Percentiles rank a stretch among this genome's conserved stretches.
Conservation (phyloP, 2,329 filamentous ascomycete genomes). For the Paecilomyces niveus region DNA sequence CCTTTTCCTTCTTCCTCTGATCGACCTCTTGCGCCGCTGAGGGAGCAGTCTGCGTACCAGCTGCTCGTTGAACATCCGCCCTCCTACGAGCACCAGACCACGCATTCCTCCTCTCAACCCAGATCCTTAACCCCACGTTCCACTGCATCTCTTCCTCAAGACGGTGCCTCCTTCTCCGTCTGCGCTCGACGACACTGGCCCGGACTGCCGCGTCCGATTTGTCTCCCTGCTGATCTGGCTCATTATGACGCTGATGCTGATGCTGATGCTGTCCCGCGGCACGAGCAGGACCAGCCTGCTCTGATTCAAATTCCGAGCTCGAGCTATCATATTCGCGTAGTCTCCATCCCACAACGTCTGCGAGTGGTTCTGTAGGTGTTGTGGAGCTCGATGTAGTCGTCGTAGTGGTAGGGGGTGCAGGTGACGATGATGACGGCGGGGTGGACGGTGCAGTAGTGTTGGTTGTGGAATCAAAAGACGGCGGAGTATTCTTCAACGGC, state of each 20-base stretch:
- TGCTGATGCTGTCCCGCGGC: conserved; percentile 11
- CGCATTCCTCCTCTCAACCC: conserved; percentile 66
- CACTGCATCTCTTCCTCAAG: conserved; percentile 61
- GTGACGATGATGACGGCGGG: conserved; percentile 8
- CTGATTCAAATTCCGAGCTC: conserved; percentile 29
- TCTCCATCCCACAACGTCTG: conserved; percentile 28
- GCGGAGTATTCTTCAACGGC: conserved; percentile 7
- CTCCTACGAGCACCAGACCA: conserved; percentile 66
- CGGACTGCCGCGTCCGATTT: conserved; percentile 33
- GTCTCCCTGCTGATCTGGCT: conserved; percentile 24
- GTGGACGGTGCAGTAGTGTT: conserved; percentile 7
- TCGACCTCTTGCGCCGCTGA: background rate
- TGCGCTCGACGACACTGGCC: conserved; percentile 41
- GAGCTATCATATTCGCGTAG: conserved; percentile 30
- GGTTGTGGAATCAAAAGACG: conserved; percentile 10
- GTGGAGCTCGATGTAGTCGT: background rate
- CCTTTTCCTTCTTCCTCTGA: background rate
- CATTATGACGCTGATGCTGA: conserved; percentile 10
- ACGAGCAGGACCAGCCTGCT: conserved; percentile 11
- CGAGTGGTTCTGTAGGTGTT: background rate
- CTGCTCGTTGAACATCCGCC: conserved; percentile 8
- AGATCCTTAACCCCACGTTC: conserved; percentile 79
- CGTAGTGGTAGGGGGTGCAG: background rate
- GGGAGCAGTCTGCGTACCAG: conserved; percentile 5
- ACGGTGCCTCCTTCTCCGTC: conserved; percentile 50